phyloP scores from a whole-genome alignment of 2,329 filamentous ascomycete genomes.

The Teratosphaeria gauchensis region DNA sequence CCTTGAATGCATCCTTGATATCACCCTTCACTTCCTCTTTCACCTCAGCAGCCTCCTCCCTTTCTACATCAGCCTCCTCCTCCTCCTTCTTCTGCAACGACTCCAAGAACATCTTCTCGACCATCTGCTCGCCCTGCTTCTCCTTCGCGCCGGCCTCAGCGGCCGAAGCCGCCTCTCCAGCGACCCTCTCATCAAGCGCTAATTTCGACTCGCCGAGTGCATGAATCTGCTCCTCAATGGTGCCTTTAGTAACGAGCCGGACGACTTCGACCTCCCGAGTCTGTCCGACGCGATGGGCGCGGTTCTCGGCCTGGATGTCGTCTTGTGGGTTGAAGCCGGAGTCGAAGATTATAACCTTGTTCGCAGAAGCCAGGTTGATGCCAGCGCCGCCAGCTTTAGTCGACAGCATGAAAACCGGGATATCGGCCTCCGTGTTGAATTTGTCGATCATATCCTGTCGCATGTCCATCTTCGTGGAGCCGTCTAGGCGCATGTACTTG shows the following conservation, averaged over 20 bases:
- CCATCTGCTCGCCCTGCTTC: conserved; percentile 29
- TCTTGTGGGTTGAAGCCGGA: conserved; percentile 96
- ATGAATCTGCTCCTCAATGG: conserved; percentile 90
- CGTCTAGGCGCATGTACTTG: conserved; percentile 76
- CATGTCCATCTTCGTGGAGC: conserved; percentile 68
- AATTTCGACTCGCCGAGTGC: conserved; percentile 87
- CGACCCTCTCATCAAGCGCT: conserved; percentile 68
- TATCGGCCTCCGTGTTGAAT: conserved; percentile 65
- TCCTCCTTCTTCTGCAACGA: conserved; percentile 10
- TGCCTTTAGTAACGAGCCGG: conserved; percentile 66
- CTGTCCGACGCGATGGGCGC: conserved; percentile 90
- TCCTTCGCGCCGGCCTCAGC: conserved; percentile 26
- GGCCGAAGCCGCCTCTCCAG: conserved; percentile 43
- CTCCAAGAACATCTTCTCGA: conserved; percentile 30
- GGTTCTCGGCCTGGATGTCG: conserved; percentile 95
- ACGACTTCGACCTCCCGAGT: conserved; percentile 84
- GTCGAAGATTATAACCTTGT: conserved; percentile 97
- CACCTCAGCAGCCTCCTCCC: too few relatives aligned
- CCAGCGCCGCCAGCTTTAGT: conserved; percentile 94
- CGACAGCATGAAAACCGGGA: conserved; percentile 84
- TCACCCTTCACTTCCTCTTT: conserved; percentile 17
- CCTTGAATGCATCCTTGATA: conserved; percentile 32
- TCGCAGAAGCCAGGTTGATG: conserved; percentile 89
- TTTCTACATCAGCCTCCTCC: conserved; percentile 3
- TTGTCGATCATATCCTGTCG: conserved; percentile 82